phyloP scores from a whole-genome alignment of 176 grass and related monocot genomes.

The Chrysopogon serrulatus region DNA sequence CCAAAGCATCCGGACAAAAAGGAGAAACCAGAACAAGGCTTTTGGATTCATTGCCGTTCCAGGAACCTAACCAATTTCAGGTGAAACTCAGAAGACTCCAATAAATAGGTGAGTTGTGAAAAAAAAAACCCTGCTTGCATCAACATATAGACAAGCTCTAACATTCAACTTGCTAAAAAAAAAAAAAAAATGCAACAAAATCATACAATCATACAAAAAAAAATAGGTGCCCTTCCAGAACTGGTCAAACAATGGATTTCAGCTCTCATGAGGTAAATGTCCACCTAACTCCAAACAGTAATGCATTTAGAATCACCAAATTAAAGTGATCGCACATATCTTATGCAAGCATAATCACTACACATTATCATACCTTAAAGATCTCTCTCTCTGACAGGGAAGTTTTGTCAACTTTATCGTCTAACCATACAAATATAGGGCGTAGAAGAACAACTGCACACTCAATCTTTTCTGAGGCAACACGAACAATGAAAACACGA shows the following conservation, averaged over 20 bases:
- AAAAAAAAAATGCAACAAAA: not conserved
- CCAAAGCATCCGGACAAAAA: not conserved
- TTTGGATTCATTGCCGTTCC: not conserved
- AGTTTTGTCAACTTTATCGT: slow-evolving; percentile 60
- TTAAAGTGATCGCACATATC: not conserved
- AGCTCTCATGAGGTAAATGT: not conserved
- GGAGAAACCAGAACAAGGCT: not conserved
- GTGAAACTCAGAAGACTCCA: not conserved
- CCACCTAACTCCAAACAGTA: not conserved
- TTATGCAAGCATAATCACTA: not conserved
- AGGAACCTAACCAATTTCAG: slow-evolving; percentile 5
- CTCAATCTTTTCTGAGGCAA: slow-evolving; percentile 79
- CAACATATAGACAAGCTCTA: not conserved
- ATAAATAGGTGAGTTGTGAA: not conserved
- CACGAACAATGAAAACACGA: slow-evolving; percentile 75
- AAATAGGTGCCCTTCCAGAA: not conserved
- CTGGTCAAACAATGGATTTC: not conserved
- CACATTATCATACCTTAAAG: slow-evolving; percentile 57
- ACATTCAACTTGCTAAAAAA: slow-evolving; percentile 2
- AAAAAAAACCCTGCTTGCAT: not conserved
- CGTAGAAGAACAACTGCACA: slow-evolving; percentile 81
- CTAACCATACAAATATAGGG: slow-evolving; percentile 74
- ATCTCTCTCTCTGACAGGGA: slow-evolving; percentile 66
- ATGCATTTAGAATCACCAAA: slow-evolving; percentile 8
- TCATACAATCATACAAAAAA: not conserved